Base-by-base conservation (phyloP, 1,284 basidiomycete species). In the Limonomyces culmigenus region DNA sequence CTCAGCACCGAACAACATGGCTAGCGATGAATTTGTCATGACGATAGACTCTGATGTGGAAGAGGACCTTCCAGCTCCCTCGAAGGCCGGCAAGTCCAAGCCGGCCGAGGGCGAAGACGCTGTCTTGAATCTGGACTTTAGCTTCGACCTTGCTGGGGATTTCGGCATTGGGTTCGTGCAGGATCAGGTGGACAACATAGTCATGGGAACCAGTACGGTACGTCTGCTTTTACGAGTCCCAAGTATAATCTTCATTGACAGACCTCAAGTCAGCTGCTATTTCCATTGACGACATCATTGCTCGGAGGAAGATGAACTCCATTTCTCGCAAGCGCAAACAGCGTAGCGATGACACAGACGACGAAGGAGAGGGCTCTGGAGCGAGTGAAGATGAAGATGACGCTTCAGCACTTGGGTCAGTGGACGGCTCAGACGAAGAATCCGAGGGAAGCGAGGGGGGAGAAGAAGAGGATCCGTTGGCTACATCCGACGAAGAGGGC, bases 221-320 rank as follows among this genome's bases (percentile, higher is more conserved):
- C 35, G 19, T 40, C 17, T 32, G 34, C 38, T 38, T 34, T 37
- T 41, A 19, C 16, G 44, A 42, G 35, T 35, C 36, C 21, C 36
- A 41, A 31, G n/a, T n/a, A n/a, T n/a, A n/a, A n/a, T n/a, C n/a
- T 20, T 27, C 14, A 29, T 40, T 41, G 32, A 42, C 42, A 38
- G 29, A 31, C 19, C 15, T 37, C n/a, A n/a, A 27, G 25, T 42
- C 86, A 79, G 63, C 71, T 49, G 75, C 80, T 12, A 71, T 95
- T 34, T 87, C 81, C 32, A 78, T 96, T 8, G 86, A 95, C 56
- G 87, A 95, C 50, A 95, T 93, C 44, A 89, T 92, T 47, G 75
- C 74, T 33, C 64, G 77, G 39, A 63, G 78, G 38, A 70, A 62
- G 38, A 60, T 65, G 38, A 49, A 59, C 46, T 53, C 50, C 43